A percentile compares a stretch with the other conserved stretches of the same genome.
These are phyloP conservation scores for Crithidia thermophila DNA, from an alignment of 208 protist genomes.

Conservation along the genomic window DNA sequence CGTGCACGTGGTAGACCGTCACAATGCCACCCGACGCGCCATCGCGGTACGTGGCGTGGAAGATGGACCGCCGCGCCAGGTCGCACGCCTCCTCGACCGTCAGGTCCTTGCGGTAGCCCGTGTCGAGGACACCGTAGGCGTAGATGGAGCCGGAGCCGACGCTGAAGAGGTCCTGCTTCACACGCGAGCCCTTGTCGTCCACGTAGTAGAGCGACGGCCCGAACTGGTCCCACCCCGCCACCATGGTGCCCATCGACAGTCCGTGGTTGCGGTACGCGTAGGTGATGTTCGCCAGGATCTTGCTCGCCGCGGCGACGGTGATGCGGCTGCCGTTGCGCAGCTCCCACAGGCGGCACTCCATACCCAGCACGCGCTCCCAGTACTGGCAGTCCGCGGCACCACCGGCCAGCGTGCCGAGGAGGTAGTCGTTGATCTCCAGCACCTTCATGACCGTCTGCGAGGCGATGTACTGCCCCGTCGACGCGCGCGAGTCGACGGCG, in stretches of 20 bases:
- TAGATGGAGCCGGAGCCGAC: slow-evolving; percentile 99
- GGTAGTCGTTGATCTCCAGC: slow-evolving; percentile 99
- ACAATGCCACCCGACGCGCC: slow-evolving; percentile 98
- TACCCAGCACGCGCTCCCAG: slow-evolving; percentile 98
- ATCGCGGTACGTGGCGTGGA: slow-evolving; percentile 99
- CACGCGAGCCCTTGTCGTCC: slow-evolving; percentile 99
- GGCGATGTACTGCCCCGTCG: slow-evolving; percentile 98
- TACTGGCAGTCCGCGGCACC: slow-evolving; percentile 99
- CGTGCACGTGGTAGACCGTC: slow-evolving; percentile 96
- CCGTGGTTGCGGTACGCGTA: slow-evolving; percentile 98
- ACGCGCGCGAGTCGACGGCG: slow-evolving; percentile 99
- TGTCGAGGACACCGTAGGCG: slow-evolving; percentile 99
- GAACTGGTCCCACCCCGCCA: slow-evolving; percentile 97
- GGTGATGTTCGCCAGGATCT: slow-evolving; percentile 99
- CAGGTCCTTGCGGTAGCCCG: slow-evolving; percentile 95
- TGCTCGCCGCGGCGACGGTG: slow-evolving; percentile 98
- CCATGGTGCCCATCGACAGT: slow-evolving; percentile 98
- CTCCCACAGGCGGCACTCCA: slow-evolving; percentile 94
- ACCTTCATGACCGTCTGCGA: slow-evolving; percentile 99
- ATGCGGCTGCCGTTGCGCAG: slow-evolving; percentile 97
- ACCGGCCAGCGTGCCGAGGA: slow-evolving; percentile 99
- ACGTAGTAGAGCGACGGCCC: slow-evolving; percentile 99
- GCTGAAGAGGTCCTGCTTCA: slow-evolving; percentile 98
- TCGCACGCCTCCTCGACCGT: slow-evolving; percentile 97
- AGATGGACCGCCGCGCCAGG: slow-evolving; percentile 98